Percentiles rank a stretch among this genome's conserved stretches.
These are phyloP conservation scores for Fusarium sp. DNA, from an alignment of 2,329 filamentous ascomycete species.

Conservation along the genomic window DNA sequence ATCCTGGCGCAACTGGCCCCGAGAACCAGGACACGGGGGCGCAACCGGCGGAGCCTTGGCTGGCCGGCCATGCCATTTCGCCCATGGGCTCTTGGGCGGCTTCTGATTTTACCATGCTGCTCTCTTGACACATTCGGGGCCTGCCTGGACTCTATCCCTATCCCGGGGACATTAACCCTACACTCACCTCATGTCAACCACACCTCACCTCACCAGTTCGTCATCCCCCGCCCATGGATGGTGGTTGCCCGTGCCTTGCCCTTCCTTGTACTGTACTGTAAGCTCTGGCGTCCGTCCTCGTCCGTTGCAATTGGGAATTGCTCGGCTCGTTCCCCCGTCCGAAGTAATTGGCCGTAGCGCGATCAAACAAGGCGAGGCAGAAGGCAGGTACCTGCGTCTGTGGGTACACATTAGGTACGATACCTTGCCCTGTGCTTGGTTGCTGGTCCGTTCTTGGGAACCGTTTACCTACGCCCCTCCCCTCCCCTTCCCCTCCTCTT, in stretches of 20 bases:
- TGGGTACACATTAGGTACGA: constrained; percentile 37
- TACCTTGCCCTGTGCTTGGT: constrained; percentile 24
- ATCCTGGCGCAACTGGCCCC: constrained; percentile 44
- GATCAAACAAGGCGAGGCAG: constrained; percentile 41
- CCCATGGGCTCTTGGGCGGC: constrained; percentile 15
- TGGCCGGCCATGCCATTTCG: constrained; percentile 28
- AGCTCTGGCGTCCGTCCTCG: background rate
- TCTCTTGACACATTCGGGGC: constrained; percentile 19
- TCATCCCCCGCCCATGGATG: constrained; percentile 23
- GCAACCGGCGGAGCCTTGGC: constrained; percentile 25
- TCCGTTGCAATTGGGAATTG: constrained; percentile 31
- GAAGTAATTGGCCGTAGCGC: constrained; percentile 39
- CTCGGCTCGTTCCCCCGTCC: constrained; percentile 29
- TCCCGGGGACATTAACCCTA: constrained; percentile 11
- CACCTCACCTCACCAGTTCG: constrained; percentile 36
- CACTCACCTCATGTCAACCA: constrained; percentile 28
- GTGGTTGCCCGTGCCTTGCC: constrained; percentile 16
- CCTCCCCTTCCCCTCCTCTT: constrained; percentile 24
- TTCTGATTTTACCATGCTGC: constrained; percentile 18
- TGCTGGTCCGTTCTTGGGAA: constrained; percentile 25
- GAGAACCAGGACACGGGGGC: constrained; percentile 46
- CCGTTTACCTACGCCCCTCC: constrained; percentile 37
- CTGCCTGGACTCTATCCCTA: constrained; percentile 8
- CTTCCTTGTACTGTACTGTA: background rate
- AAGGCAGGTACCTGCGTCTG: constrained; percentile 39